Conservation (phyloP, 1,284 basidiomycete genomes). For the Athelia psychrophila region DNA sequence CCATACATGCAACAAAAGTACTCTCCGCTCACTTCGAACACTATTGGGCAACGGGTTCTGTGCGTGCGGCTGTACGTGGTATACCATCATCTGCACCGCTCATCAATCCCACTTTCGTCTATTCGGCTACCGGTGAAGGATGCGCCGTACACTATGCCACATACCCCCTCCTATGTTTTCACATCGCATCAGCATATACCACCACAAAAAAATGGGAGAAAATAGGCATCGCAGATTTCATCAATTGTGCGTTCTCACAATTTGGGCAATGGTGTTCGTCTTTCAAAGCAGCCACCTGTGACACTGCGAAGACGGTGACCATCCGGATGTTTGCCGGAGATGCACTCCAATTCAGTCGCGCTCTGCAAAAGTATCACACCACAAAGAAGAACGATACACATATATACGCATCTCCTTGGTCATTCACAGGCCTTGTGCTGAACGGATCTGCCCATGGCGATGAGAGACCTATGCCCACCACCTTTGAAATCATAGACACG, state of each 20-base stretch:
- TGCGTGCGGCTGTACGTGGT: too few relatives aligned
- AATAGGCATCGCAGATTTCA: too few relatives aligned
- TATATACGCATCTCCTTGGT: slow-evolving; percentile 35
- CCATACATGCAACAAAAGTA: too few relatives aligned
- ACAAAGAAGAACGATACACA: slow-evolving; percentile 19
- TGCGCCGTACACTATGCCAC: slow-evolving; percentile 46
- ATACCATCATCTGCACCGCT: slow-evolving; percentile 35
- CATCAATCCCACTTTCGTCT: slow-evolving; percentile 48
- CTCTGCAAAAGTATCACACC: slow-evolving; percentile 20
- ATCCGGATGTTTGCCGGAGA: slow-evolving; percentile 37
- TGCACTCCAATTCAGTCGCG: slow-evolving; percentile 24
- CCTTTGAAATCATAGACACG: slow-evolving; percentile 53
- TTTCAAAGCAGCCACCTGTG: slow-evolving; percentile 18
- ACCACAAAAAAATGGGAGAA: slow-evolving; percentile 6
- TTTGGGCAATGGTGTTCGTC: slow-evolving; percentile 17
- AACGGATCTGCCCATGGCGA: too few relatives aligned
- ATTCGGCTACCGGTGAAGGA: slow-evolving; percentile 35
- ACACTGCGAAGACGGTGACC: slow-evolving; percentile 3
- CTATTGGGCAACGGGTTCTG: slow-evolving; percentile 2
- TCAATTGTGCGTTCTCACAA: background rate
- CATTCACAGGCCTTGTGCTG: too few relatives aligned
- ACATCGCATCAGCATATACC: slow-evolving; percentile 28
- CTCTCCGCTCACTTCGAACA: too few relatives aligned
- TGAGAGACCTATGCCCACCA: slow-evolving; percentile 19
- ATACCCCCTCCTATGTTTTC: slow-evolving; percentile 50